Base-by-base conservation (phyloP, 257 asterid species). In the Plantago major region DNA sequence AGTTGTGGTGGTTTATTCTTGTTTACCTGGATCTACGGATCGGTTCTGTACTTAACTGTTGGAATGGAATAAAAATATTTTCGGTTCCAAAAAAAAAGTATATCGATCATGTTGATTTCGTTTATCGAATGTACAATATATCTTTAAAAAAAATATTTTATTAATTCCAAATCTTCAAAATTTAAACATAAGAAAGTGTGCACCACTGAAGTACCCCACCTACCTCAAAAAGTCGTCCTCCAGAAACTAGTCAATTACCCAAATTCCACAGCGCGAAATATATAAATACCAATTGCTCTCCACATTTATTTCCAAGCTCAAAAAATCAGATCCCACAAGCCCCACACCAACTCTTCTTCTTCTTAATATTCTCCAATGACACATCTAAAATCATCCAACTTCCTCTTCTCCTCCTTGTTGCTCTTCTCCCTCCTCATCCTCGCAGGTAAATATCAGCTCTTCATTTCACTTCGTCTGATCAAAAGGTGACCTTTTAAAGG, bases 371-470 rank as follows among this genome's bases (percentile, higher is more conserved):
- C 64, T 64, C 58, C 11, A 43, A 88, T 88, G 96, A 79, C 64
- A 43, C 40, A 65, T 13, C 15, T 60, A 71, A 71, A 22, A 67
- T 66, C 5, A 77, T 67, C 59, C 69, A 33, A 55, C 66, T 75
- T 60, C 75, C 73, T 54, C 53, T 38, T 55, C 61, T 64, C 48
- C 74, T 73, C 63, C 71, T 51, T 77, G 58, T 74, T 78, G 57
- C 59, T 76, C 70, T 64, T 52, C 74, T 73, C 63, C 71, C 75
- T 78, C 62, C 59, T 76, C 70, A 67, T 83, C 56, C 52, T 82
- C 49, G 48, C 82, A 58, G 89, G 91, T 88, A 58, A 65, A 12
- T 12, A 2, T 12, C 28, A 13, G 6, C 46, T 9, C 18, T 22
- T 10, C 11, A 1, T 63, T 59, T 12, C 26, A 46, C 11, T 26